Evolutionary conservation across 2,329 filamentous ascomycete species (phyloP).

Genomic region (Colletotrichum limetticola): DNA sequence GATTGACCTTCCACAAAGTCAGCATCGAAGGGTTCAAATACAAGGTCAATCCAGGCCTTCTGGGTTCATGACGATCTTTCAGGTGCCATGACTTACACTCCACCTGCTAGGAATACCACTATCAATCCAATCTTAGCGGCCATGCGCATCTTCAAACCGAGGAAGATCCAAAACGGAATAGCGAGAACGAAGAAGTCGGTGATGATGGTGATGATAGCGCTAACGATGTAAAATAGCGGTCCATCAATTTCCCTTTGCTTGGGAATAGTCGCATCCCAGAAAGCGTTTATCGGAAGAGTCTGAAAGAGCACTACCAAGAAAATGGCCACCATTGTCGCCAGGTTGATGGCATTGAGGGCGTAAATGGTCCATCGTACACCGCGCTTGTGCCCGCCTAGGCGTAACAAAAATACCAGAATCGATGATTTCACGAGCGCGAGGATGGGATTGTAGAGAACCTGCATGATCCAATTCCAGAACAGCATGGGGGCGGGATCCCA

Average conservation of each 20-base stretch:
- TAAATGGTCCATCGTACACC: slow-evolving; percentile 40
- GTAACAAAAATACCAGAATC: slow-evolving; percentile 45
- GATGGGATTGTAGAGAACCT: slow-evolving; percentile 58
- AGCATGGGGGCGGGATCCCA: slow-evolving; percentile 20
- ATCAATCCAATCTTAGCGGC: slow-evolving; percentile 51
- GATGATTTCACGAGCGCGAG: slow-evolving; percentile 51
- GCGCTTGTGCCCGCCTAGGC: slow-evolving; percentile 44
- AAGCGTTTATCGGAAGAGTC: slow-evolving; percentile 48
- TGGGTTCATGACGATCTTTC: background rate
- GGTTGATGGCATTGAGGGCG: slow-evolving; percentile 47
- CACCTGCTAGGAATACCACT: slow-evolving; percentile 51
- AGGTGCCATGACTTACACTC: slow-evolving; percentile 42
- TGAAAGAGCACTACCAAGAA: slow-evolving; percentile 53
- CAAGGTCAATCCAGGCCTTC: background rate
- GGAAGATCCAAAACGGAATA: slow-evolving; percentile 53
- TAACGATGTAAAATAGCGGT: slow-evolving; percentile 4
- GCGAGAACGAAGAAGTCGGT: slow-evolving; percentile 33
- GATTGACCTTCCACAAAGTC: slow-evolving; percentile 23
- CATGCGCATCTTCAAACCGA: slow-evolving; percentile 50
- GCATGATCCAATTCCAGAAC: slow-evolving; percentile 33
- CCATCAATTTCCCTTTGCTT: slow-evolving; percentile 8
- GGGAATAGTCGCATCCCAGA: slow-evolving; percentile 42
- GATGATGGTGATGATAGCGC: slow-evolving; percentile 17
- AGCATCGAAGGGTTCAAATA: background rate
- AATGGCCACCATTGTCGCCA: slow-evolving; percentile 46